Conservation (phyloP, 495 filamentous ascomycete genomes). For the Endocarpon pusillum region DNA sequence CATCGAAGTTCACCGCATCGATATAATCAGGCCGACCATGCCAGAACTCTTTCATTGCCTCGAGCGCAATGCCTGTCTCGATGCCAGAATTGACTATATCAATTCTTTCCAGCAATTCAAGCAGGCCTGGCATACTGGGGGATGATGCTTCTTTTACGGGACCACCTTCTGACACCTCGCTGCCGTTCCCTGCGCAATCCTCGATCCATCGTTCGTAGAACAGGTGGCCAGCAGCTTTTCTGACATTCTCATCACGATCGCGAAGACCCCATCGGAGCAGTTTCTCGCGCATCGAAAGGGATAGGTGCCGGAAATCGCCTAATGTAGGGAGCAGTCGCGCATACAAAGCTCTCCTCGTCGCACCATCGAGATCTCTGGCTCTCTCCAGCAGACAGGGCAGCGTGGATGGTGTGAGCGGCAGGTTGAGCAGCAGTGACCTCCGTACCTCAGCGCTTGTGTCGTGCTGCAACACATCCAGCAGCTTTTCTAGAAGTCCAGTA, state of each 20-base stretch:
- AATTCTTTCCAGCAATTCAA: conserved; percentile 86
- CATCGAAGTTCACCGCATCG: conserved; percentile 62
- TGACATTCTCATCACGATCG: conserved; percentile 86
- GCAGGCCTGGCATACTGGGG: conserved; percentile 56
- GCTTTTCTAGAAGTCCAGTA: conserved; percentile 51
- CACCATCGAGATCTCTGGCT: conserved; percentile 71
- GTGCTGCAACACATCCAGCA: conserved; percentile 86
- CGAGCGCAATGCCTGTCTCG: conserved; percentile 74
- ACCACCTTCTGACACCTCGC: conserved; percentile 24
- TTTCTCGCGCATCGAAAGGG: conserved; percentile 90
- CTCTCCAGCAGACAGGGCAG: conserved; percentile 87
- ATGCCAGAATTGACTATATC: conserved; percentile 80
- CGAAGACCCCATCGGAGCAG: conserved; percentile 87
- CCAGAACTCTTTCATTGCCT: conserved; percentile 95
- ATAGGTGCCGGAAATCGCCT: conserved; percentile 90
- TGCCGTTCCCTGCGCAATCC: conserved; percentile 57
- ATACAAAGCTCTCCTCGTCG: conserved; percentile 72
- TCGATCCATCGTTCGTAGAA: conserved; percentile 95
- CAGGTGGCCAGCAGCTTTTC: conserved; percentile 73
- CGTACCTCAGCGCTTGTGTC: conserved; percentile 89
- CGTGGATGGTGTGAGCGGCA: conserved; percentile 62
- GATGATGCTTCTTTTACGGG: conserved; percentile 31
- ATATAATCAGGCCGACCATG: conserved; percentile 81
- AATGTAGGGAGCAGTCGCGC: conserved; percentile 73
- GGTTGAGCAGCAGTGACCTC: conserved; percentile 70